Percentiles rank a stretch among this genome's conserved stretches.
These are phyloP conservation scores for Xylaria intraflava DNA, from an alignment of 495 filamentous ascomycete species.

Conservation along the genomic window DNA sequence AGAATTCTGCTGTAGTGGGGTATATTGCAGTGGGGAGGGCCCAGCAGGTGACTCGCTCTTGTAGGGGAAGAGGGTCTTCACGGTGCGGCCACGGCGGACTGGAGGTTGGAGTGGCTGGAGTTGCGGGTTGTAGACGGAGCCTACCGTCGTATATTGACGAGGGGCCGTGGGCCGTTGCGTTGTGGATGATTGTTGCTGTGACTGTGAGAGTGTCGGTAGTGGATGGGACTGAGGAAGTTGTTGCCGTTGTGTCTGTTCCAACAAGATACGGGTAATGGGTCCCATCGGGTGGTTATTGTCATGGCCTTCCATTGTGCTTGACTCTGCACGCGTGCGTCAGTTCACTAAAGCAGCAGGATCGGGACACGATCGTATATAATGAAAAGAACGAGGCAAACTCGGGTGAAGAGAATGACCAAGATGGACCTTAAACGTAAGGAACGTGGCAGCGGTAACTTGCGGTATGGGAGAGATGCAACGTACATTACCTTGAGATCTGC, in stretches of 20 bases:
- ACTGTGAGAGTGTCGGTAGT: neutral
- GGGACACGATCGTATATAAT: no score
- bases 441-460: neutral
- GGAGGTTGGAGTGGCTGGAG: conserved; percentile 37
- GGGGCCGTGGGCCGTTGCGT: neutral
- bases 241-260: neutral
- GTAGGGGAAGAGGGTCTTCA: conserved; percentile 21
- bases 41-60: conserved; percentile 15
- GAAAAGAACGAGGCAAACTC: neutral
- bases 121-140: conserved; percentile 40
- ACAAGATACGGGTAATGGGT: neutral
- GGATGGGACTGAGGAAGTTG: neutral
- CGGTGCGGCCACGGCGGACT: conserved; percentile 35
- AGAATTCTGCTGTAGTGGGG: conserved; percentile 43
- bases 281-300: neutral
- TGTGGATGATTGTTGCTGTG: neutral
- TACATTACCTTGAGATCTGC: neutral
- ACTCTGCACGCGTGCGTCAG: neutral
- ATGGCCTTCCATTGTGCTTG: conserved; percentile 1
- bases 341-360: neutral
- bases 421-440: neutral
- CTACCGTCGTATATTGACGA: conserved; percentile 39
- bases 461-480: neutral
- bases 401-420: neutral
- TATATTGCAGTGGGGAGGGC: conserved; percentile 28